Evolutionary conservation across 768 basidiomycete genomes (phyloP).

Genomic region (Sarcomyxa edulis): DNA sequence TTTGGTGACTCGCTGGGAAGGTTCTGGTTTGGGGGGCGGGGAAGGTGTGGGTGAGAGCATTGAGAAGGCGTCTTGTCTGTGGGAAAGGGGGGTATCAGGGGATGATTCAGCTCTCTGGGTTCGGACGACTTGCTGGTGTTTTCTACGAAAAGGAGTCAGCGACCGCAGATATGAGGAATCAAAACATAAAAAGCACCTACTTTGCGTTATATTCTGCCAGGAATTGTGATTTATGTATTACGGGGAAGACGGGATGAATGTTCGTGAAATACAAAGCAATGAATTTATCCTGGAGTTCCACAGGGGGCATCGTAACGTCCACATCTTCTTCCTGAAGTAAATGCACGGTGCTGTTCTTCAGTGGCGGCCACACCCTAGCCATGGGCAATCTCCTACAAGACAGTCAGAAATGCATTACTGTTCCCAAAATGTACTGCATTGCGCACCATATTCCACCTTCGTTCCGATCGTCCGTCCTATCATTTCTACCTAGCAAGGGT

Average conservation of each 20-base stretch:
- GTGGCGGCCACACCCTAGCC: slow-evolving; percentile 69
- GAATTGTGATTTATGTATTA: slow-evolving; percentile 72
- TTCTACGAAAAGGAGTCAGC: neutral
- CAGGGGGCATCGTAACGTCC: slow-evolving; percentile 51
- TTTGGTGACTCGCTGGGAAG: slow-evolving; percentile 60
- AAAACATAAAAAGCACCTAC: slow-evolving; percentile 23
- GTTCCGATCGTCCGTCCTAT: slow-evolving; percentile 62
- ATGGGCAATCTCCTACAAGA: slow-evolving; percentile 59
- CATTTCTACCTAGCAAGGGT: slow-evolving; percentile 62
- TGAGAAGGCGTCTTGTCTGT: slow-evolving; percentile 17
- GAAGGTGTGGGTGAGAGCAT: slow-evolving; percentile 17
- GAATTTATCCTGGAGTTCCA: slow-evolving; percentile 59
- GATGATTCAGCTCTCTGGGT: neutral
- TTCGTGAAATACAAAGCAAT: slow-evolving; percentile 77
- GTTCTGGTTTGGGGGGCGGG: slow-evolving; percentile 40
- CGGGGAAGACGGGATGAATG: slow-evolving; percentile 78
- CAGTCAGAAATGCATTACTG: slow-evolving; percentile 11
- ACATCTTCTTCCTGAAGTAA: slow-evolving; percentile 38
- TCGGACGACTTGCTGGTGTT: neutral
- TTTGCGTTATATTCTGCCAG: slow-evolving; percentile 54
- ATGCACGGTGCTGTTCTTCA: slow-evolving; percentile 32
- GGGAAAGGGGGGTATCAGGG: neutral
- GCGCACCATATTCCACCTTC: slow-evolving; percentile 64
- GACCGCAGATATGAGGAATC: neutral
- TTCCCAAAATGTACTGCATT: slow-evolving; percentile 7